Evolutionary conservation across 192 early-diverging fungal species (phyloP).

Genomic region (Coemansia sp.): DNA sequence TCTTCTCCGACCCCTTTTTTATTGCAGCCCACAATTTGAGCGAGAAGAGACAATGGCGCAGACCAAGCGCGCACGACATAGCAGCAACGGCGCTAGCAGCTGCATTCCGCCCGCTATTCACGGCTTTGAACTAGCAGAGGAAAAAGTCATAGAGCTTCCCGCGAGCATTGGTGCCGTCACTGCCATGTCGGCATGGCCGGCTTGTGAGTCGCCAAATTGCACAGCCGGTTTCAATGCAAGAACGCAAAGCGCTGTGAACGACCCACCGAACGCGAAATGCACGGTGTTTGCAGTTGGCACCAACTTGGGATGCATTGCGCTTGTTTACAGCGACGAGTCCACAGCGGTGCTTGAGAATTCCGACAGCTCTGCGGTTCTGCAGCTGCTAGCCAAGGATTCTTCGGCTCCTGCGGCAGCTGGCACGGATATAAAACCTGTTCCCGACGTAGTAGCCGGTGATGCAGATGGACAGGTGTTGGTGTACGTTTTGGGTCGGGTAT

Average conservation of each 20-base stretch:
- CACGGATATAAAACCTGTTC: not conserved
- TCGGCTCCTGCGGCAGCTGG: not conserved
- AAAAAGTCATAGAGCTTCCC: slow-evolving; percentile 12
- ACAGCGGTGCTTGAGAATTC: slow-evolving; percentile 15
- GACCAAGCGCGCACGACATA: slow-evolving; percentile 6
- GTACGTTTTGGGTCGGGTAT: slow-evolving; percentile 20
- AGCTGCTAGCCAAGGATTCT: slow-evolving; percentile 17
- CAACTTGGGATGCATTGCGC: slow-evolving; percentile 19
- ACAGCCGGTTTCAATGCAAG: not conserved
- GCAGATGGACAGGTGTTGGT: slow-evolving; percentile 31
- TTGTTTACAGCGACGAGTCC: slow-evolving; percentile 13
- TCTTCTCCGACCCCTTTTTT: not conserved
- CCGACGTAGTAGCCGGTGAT: slow-evolving; percentile 37
- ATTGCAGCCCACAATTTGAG: not conserved
- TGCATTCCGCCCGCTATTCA: not conserved
- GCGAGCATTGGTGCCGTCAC: slow-evolving; percentile 14
- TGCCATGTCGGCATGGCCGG: slow-evolving; percentile 24
- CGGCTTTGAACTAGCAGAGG: not conserved
- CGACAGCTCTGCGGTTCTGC: slow-evolving; percentile 29
- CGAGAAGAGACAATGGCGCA: not conserved
- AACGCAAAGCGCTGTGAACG: no score
- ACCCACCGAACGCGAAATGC: no score
- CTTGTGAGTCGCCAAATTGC: not conserved
- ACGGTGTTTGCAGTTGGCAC: slow-evolving; percentile 28
- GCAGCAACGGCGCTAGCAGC: not conserved